Evolutionary conservation across 345 rosid species (phyloP).

Genomic region (Brassica nigra): DNA sequence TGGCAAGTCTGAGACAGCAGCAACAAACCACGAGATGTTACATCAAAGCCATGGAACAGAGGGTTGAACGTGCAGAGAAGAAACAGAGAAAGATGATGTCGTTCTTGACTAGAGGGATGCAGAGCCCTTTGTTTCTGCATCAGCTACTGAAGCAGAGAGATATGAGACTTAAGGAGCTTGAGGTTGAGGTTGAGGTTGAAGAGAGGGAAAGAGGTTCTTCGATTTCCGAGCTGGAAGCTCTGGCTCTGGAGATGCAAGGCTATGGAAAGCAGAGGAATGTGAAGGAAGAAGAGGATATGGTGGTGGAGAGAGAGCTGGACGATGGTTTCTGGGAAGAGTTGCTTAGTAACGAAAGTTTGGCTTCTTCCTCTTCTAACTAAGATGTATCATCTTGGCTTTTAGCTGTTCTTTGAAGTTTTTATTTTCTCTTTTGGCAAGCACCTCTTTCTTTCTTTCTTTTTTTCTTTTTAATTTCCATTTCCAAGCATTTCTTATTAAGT

Average conservation of each 20-base stretch:
- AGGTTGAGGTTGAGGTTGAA: constrained; percentile 40
- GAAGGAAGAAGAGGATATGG: constrained; percentile 33
- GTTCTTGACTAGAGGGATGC: constrained; percentile 75
- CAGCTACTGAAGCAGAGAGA: constrained; percentile 55
- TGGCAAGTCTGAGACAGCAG: constrained; percentile 75
- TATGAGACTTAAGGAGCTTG: constrained; percentile 39
- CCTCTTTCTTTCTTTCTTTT: too few relatives aligned
- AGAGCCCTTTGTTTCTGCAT: constrained; percentile 67
- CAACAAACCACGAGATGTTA: constrained; percentile 59
- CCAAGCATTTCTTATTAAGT: background rate
- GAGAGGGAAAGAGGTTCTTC: constrained; percentile 48
- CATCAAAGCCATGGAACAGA: constrained; percentile 65
- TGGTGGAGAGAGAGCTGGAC: constrained; percentile 49
- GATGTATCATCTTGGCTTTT: constrained; percentile 4
- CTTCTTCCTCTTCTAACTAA: constrained; percentile 15
- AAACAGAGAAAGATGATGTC: constrained; percentile 97
- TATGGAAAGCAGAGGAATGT: constrained; percentile 42
- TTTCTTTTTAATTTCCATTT: background rate
- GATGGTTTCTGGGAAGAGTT: constrained; percentile 80
- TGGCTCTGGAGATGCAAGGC: constrained; percentile 92
- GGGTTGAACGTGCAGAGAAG: constrained; percentile 64
- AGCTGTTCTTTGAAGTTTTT: constrained; percentile 1
- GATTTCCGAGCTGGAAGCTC: constrained; percentile 72
- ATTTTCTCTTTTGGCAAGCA: background rate
- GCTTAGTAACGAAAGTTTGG: constrained; percentile 47